phyloP scores from a whole-genome alignment of 148 eudicot genomes.

The Cornus controversa region DNA sequence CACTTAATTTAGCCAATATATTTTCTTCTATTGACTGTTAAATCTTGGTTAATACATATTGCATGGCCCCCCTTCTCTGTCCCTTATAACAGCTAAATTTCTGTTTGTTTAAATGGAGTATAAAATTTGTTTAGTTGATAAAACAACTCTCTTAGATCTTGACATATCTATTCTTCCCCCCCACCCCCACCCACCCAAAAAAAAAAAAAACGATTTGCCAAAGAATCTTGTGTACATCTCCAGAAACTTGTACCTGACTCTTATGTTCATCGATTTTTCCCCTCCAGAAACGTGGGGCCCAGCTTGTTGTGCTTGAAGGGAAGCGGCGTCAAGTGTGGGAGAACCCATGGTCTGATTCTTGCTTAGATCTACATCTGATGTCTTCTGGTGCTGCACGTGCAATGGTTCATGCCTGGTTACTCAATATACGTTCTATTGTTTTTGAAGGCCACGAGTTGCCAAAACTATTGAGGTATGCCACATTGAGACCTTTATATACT shows the following conservation, averaged over 20 bases:
- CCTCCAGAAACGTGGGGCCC: constrained; percentile 81
- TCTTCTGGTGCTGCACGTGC: constrained; percentile 98
- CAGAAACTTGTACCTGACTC: not conserved
- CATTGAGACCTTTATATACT: not conserved
- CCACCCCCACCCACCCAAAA: too few relatives aligned
- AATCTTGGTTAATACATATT: not conserved
- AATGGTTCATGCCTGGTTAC: constrained; percentile 96
- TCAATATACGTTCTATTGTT: constrained; percentile 65
- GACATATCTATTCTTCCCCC: not conserved
- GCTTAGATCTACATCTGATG: constrained; percentile 95
- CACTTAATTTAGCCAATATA: not conserved
- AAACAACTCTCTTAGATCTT: not conserved
- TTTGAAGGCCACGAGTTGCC: constrained; percentile 80
- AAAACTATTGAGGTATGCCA: constrained; percentile 22
- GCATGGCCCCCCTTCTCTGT: not conserved
- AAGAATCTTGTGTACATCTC: not conserved
- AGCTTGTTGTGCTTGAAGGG: constrained; percentile 89
- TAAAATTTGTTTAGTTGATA: not conserved
- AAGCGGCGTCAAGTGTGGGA: constrained; percentile 88
- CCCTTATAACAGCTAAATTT: not conserved
- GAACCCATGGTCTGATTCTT: constrained; percentile 76
- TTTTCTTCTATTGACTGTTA: not conserved
- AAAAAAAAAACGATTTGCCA: too few relatives aligned
- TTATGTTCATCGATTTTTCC: not conserved
- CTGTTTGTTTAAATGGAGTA: not conserved